Percentiles rank a stretch among this genome's conserved stretches.
Conservation (phyloP, 257 asterid species). For the Solanum peruvianum region DNA sequence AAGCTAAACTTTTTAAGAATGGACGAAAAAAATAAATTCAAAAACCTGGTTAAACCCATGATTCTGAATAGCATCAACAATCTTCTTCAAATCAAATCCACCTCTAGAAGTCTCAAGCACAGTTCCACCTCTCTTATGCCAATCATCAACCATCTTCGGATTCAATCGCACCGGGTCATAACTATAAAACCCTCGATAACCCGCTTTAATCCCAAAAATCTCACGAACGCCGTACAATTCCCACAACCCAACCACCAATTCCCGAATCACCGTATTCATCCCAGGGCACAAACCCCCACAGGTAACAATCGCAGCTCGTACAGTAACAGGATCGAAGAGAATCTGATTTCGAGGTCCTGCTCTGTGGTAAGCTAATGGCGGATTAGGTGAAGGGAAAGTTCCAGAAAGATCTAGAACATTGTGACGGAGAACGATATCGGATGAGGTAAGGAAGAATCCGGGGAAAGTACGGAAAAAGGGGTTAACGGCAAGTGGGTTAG, state of each 20-base stretch:
- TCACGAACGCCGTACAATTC: constrained; percentile 62
- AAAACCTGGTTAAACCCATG: constrained; percentile 62
- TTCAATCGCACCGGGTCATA: constrained; percentile 27
- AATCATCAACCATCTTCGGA: constrained; percentile 47
- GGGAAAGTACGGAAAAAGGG: background rate
- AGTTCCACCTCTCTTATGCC: constrained; percentile 76
- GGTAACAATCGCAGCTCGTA: constrained; percentile 60
- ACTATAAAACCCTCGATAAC: constrained; percentile 63
- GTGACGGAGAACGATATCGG: constrained; percentile 59
- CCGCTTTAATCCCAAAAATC: constrained; percentile 50
- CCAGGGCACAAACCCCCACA: constrained; percentile 92
- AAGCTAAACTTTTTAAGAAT: background rate
- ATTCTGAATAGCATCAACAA: constrained; percentile 48
- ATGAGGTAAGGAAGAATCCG: background rate
- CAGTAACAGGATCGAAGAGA: constrained; percentile 29
- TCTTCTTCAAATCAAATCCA: constrained; percentile 50
- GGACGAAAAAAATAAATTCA: background rate
- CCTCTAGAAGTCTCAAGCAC: constrained; percentile 65
- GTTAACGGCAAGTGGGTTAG: constrained; percentile 33
- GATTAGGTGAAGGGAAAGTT: background rate
- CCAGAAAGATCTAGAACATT: constrained; percentile 41
- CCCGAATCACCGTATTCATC: constrained; percentile 73
- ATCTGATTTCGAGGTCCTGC: constrained; percentile 71
- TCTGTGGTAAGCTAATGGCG: constrained; percentile 40
- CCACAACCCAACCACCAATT: constrained; percentile 81